phyloP scores from a whole-genome alignment of 768 basidiomycete genomes.

The Astraeus odoratus region DNA sequence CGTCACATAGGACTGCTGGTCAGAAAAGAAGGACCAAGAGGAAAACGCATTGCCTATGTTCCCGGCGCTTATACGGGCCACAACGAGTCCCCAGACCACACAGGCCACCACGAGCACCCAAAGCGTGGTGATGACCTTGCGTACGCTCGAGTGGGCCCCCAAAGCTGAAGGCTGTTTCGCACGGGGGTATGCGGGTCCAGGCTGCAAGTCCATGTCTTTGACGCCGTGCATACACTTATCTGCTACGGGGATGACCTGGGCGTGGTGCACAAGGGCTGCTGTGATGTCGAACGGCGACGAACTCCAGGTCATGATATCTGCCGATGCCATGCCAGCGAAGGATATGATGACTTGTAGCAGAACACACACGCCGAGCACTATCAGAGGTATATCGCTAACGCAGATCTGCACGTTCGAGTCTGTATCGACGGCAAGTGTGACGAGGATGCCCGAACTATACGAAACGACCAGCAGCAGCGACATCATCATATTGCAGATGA shows the following conservation, averaged over 20 bases:
- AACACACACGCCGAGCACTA: constrained; percentile 21
- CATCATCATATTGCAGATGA: constrained; percentile 16
- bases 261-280: constrained; percentile 24
- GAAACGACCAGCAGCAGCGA: constrained; percentile 23
- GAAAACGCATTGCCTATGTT: background rate
- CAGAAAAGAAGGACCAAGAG: constrained; percentile 25
- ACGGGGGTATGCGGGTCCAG: constrained; percentile 11
- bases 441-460: constrained; percentile 22
- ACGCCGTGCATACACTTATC: constrained; percentile 24
- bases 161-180: constrained; percentile 22
- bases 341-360: constrained; percentile 20
- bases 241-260: constrained; percentile 12
- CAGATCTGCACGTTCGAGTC: constrained; percentile 9
- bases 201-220: background rate
- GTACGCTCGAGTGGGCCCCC: constrained; percentile 19
- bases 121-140: constrained; percentile 16
- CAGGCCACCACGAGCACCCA: constrained; percentile 19
- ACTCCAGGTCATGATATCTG: constrained; percentile 27
- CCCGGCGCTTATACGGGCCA: constrained; percentile 5
- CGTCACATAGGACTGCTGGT: constrained; percentile 10
- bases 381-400: constrained; percentile 20
- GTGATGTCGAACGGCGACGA: constrained; percentile 25
- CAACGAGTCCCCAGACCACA: constrained; percentile 16
- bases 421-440: constrained; percentile 12
- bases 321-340: constrained; percentile 13